Evolutionary conservation across 495 filamentous ascomycete genomes (phyloP).

Genomic region (Pyronema omphalodes): DNA sequence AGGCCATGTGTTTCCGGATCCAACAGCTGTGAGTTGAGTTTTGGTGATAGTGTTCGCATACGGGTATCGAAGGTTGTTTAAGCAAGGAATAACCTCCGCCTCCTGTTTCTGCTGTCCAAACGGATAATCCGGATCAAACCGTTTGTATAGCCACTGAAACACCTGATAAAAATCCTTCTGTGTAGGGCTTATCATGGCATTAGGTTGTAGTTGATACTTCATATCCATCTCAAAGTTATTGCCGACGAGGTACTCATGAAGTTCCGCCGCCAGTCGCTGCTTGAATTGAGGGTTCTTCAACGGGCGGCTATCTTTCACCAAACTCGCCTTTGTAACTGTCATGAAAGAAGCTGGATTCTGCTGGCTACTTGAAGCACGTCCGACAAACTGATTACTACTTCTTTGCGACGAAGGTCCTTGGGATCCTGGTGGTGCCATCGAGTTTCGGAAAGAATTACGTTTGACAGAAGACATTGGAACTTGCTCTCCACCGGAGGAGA

Average conservation of each 20-base stretch:
- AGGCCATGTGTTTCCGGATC: slow-evolving; percentile 76
- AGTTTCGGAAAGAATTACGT: slow-evolving; percentile 62
- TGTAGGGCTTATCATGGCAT: slow-evolving; percentile 78
- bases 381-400: slow-evolving; percentile 72
- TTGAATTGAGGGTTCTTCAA: slow-evolving; percentile 66
- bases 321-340: slow-evolving; percentile 56
- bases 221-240: slow-evolving; percentile 95
- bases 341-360: slow-evolving; percentile 54
- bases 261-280: slow-evolving; percentile 63
- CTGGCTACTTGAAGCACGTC: slow-evolving; percentile 39
- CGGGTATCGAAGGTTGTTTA: slow-evolving; percentile 87
- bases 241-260: slow-evolving; percentile 75
- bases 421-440: slow-evolving; percentile 43
- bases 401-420: slow-evolving; percentile 35
- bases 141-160: slow-evolving; percentile 94
- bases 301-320: slow-evolving; percentile 75
- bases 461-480: slow-evolving; percentile 70
- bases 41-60: slow-evolving; percentile 89
- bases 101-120: slow-evolving; percentile 78
- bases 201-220: slow-evolving; percentile 74
- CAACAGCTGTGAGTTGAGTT: slow-evolving; percentile 81
- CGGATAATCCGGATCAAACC: slow-evolving; percentile 78
- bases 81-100: slow-evolving; percentile 72
- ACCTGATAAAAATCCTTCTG: slow-evolving; percentile 95
- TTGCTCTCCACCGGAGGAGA: slow-evolving; percentile 39